These are phyloP conservation scores for Erysimum cheiranthoides DNA, from an alignment of 345 rosid species.

Conservation along the genomic window DNA sequence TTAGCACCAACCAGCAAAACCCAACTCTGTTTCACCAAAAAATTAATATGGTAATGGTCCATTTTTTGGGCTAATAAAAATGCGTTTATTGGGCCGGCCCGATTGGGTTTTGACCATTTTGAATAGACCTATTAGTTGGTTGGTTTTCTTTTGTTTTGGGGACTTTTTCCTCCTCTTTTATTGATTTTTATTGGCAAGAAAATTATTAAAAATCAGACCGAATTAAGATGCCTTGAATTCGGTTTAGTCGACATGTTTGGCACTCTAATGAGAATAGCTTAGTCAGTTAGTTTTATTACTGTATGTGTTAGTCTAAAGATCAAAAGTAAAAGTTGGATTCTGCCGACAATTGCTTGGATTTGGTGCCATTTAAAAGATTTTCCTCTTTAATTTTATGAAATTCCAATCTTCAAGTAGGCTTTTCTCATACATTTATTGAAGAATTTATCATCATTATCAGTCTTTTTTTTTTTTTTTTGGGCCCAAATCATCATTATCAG, in stretches of 20 bases:
- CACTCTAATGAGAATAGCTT: constrained; percentile 22
- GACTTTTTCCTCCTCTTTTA: background rate
- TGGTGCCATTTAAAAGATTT: constrained; percentile 35
- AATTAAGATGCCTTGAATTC: constrained; percentile 2
- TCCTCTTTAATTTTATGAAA: constrained; percentile 4
- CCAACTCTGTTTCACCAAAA: background rate
- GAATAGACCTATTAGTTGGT: background rate
- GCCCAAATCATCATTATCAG: constrained; percentile 33
- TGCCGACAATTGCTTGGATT: constrained; percentile 44
- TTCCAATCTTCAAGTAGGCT: constrained; percentile 25
- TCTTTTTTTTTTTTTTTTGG: too few species aligned
- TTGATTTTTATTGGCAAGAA: background rate
- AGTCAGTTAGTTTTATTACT: constrained; percentile 12
- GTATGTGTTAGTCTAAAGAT: constrained; percentile 31
- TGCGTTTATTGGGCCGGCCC: constrained; percentile 17
- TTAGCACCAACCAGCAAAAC: background rate
- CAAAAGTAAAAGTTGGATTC: constrained; percentile 39
- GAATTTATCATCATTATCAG: constrained; percentile 31
- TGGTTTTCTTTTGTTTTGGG: background rate
- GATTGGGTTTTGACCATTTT: background rate
- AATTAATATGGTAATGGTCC: background rate
- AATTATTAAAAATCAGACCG: constrained; percentile 1
- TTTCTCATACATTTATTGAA: constrained; percentile 27
- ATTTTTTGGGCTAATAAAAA: background rate
- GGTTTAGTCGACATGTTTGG: constrained; percentile 29